Base-by-base conservation (phyloP, 2,329 filamentous ascomycete genomes). In the Lasiodiplodia citricola region DNA sequence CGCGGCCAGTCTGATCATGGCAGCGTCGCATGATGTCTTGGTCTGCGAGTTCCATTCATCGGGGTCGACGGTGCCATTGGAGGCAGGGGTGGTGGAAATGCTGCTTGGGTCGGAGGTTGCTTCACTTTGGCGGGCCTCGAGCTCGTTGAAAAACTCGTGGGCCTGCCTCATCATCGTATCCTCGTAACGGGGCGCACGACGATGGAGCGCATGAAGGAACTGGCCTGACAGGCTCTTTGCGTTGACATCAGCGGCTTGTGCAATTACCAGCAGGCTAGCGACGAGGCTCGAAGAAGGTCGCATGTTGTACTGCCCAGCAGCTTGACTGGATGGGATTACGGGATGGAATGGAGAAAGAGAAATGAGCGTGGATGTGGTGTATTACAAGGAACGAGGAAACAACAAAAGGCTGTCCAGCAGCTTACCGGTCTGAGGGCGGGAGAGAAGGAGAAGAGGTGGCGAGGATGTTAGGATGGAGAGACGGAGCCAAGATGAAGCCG, bases 21-120 rank as follows among this genome's bases (percentile, higher is more conserved):
- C 84, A 25, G 80, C 74, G 55, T 80, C 81, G 78, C 92, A 96
- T 25, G 90, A 90, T 13, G 80, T 67, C 64, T 75, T 73, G n/a
- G 80, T 81, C 56, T 80, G 71, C 25, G 73, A 73, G 65, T 80
- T 75, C 80, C 80, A 81, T 69, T 77, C 73, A 1, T 73, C 72
- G 14, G 47, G n/a, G 56, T 54, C 37, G 47, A 51, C 25, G 47
- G 68, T 51, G 56, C 41, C 57, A 41, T 62, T 69, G 56, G 66
- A 5, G n/a, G 54, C 50, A 35, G 47, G 55, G 7, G 41, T 60
- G 51, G 63, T 56, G 23, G 55, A 37, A 23, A 54, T 51, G 67
- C 41, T 57, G 69, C 56, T 35, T 66, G 67, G n/a, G 51, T 55
- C 25, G 14, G 71, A 73, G 68, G 73, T 72, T 21, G 77, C 77